phyloP scores from a whole-genome alignment of 805 yeast genomes.

The Danielozyma ontarioensis region DNA sequence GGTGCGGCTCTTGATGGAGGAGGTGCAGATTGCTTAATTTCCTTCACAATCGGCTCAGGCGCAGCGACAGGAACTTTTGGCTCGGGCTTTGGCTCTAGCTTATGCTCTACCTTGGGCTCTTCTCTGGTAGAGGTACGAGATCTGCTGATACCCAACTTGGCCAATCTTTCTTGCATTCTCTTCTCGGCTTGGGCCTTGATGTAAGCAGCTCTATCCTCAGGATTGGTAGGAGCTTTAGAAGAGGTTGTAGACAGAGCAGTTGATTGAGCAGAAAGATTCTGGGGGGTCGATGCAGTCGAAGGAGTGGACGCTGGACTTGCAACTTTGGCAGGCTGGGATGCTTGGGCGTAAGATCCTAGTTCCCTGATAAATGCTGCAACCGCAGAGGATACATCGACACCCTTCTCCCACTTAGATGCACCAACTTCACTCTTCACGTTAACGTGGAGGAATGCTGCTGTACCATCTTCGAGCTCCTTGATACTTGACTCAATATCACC shows the following conservation, averaged over 20 bases:
- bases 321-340: neutral
- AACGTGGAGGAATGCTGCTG: constrained; percentile 38
- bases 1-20: constrained; percentile 3
- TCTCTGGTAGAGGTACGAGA: constrained; percentile 9
- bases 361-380: constrained; percentile 60
- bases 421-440: constrained; percentile 43
- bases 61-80: constrained; percentile 1
- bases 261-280: constrained; percentile 1
- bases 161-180: constrained; percentile 81
- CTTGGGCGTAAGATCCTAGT: constrained; percentile 27
- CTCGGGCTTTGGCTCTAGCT: constrained; percentile 1
- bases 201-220: constrained; percentile 71
- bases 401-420: constrained; percentile 73
- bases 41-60: constrained; percentile 2
- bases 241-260: constrained; percentile 8
- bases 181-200: constrained; percentile 71
- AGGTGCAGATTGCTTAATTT: constrained; percentile 10
- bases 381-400: constrained; percentile 63
- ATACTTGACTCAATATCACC: constrained; percentile 71
- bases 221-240: constrained; percentile 31
- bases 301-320: neutral
- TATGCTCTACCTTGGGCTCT: constrained; percentile 1
- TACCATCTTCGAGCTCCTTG: constrained; percentile 51
- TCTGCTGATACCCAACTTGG: constrained; percentile 67
- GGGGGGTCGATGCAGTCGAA: constrained; percentile 6